Evolutionary conservation across 192 early-diverging fungal species (phyloP).

Genomic region (Funneliformis mosseae): DNA sequence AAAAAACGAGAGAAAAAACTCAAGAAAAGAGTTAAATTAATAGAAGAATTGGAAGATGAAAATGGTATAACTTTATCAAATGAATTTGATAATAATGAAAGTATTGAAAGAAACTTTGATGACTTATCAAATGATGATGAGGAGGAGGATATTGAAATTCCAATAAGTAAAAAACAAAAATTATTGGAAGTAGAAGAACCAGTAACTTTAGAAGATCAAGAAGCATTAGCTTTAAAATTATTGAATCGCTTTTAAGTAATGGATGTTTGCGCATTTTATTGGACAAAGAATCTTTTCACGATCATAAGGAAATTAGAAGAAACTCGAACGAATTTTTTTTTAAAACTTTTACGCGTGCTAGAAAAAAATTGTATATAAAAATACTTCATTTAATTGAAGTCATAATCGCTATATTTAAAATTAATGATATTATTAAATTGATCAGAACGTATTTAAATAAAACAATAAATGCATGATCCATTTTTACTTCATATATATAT

Average conservation of each 20-base stretch:
- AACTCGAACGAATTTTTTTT: no score
- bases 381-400: no score
- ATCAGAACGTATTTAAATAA: no score
- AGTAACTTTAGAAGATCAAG: conserved; percentile 61
- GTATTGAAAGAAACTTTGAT: conserved; percentile 31
- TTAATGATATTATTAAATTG: no score
- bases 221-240: conserved; percentile 59
- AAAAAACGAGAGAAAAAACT: conserved; percentile 71
- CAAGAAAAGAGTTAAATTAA: conserved; percentile 66
- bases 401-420: no score
- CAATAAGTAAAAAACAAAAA: conserved; percentile 45
- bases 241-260: conserved; percentile 39
- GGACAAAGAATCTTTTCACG: no score
- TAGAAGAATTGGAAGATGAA: conserved; percentile 46
- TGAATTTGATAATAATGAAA: conserved; percentile 32
- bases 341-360: no score
- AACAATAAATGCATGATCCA: no score
- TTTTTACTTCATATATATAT: no score
- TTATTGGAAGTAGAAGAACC: conserved; percentile 58
- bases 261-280: no score
- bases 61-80: conserved; percentile 33
- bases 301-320: no score
- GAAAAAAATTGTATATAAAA: no score
- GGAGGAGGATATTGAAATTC: conserved; percentile 45
- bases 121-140: conserved; percentile 32